phyloP scores from a whole-genome alignment of 495 filamentous ascomycete species.

The Trichoderma asperelloides region DNA sequence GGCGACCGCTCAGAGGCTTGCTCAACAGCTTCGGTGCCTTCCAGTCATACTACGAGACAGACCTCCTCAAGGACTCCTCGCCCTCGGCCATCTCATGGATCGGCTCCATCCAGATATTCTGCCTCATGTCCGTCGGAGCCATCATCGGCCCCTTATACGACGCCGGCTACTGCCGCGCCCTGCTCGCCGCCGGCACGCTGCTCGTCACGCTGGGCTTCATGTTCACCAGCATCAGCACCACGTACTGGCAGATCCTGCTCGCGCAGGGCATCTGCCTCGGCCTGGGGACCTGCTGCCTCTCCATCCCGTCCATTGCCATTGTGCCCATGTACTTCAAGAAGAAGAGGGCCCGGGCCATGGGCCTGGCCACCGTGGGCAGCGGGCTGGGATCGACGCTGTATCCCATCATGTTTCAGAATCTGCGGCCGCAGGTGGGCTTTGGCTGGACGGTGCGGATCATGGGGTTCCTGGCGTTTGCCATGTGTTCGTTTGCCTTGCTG shows the following conservation, averaged over 20 bases:
- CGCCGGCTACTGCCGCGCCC: slow-evolving; percentile 15
- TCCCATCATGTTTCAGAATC: slow-evolving; percentile 49
- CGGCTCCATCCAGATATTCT: slow-evolving; percentile 20
- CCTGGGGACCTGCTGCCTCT: slow-evolving; percentile 50
- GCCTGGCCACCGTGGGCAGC: slow-evolving; percentile 55
- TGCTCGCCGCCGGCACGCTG: slow-evolving; percentile 15
- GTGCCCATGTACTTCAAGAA: slow-evolving; percentile 60
- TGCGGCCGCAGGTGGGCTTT: slow-evolving; percentile 49
- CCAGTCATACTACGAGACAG: slow-evolving; percentile 21
- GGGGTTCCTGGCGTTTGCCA: slow-evolving; percentile 46
- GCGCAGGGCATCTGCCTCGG: slow-evolving; percentile 48
- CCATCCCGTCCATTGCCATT: slow-evolving; percentile 52
- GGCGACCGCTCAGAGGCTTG: slow-evolving; percentile 27
- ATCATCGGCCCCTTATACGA: slow-evolving; percentile 19
- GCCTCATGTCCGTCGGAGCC: slow-evolving; percentile 20
- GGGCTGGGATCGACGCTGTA: slow-evolving; percentile 62
- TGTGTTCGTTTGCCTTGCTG: slow-evolving; percentile 41
- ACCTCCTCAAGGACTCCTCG: slow-evolving; percentile 16
- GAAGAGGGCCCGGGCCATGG: slow-evolving; percentile 59
- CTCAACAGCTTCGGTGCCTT: slow-evolving; percentile 26
- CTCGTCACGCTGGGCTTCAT: slow-evolving; percentile 54
- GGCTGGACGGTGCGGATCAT: slow-evolving; percentile 59
- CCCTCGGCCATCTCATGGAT: slow-evolving; percentile 24
- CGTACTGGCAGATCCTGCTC: slow-evolving; percentile 58
- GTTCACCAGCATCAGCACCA: slow-evolving; percentile 51